Evolutionary conservation across 2,329 filamentous ascomycete genomes (phyloP), one percentile per base, ranked within the genome.

Genomic region (Calonectria hongkongensis): DNA sequence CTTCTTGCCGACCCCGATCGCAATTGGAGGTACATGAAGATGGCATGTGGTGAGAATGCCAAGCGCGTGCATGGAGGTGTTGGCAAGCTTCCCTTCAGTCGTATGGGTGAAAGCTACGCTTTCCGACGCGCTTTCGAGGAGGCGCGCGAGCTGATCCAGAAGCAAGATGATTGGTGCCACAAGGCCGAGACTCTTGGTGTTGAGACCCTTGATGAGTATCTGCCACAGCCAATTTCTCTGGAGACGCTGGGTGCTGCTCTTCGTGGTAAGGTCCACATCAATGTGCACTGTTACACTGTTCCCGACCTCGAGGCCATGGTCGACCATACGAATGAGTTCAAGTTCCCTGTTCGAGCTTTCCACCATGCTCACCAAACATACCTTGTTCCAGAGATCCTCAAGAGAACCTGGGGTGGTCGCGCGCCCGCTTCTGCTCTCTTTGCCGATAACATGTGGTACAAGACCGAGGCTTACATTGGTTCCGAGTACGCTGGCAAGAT

Each of bases 371-470:
- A 94, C 71, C 89, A 92, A 76, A 92, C 92, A 0, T 94, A 87
- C 75, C 83, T 94, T 1, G 88, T 94, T 0, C 92, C 92, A 0
- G 92, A 94, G 86, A 88, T 91, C 30, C 84, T 92, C 3, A 90
- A 90, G 78, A 86, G 89, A 62, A 88, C 88, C 0, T 91, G 87
- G 83, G 89, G 90, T 16, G 87, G 86, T 15, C 85, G 86, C 0
- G 82, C 88, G 18, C 89, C 88, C n/a, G 89, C 87, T 4, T 89
- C 87, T 18, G 92, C 89, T n/a, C 84, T 93, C 4, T 94, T 94
- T 76, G 92, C 92, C 12, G 92, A 94, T 79, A 93, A 92, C 80
- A 93, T 93, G 90, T 93, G 90, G 81, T 94, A 94, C 87, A 94
- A 94, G 83, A 86, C 89, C 1, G 93, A 94, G 83, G 85, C 92